phyloP scores from a whole-genome alignment of 2,329 filamentous ascomycete species.

The Fusarium sacchari region DNA sequence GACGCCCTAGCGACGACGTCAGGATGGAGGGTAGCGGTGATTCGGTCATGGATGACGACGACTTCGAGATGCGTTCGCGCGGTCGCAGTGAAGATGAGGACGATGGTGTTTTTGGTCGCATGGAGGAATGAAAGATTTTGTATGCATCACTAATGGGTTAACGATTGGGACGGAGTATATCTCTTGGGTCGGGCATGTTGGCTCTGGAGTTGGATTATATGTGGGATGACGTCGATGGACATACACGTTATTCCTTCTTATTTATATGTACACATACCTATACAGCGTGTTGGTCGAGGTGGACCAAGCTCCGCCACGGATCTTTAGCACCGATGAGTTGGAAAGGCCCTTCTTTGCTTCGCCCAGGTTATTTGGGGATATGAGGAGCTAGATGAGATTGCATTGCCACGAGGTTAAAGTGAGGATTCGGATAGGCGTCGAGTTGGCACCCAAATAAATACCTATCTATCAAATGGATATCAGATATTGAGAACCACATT shows the following conservation, averaged over 20 bases:
- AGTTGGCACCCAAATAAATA: conserved; percentile 62
- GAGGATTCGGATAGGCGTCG: conserved; percentile 70
- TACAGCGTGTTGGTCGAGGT: conserved; percentile 58
- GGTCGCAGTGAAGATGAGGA: conserved; percentile 87
- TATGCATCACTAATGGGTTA: conserved; percentile 41
- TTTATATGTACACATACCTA: conserved; percentile 57
- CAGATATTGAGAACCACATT: conserved; percentile 35
- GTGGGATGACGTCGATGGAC: conserved; percentile 48
- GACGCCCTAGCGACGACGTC: conserved; percentile 64
- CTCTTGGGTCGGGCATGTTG: conserved; percentile 45
- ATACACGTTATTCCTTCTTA: conserved; percentile 52
- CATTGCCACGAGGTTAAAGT: conserved; percentile 77
- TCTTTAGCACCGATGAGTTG: conserved; percentile 74
- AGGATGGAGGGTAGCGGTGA: conserved; percentile 75
- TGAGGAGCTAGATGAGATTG: conserved; percentile 50
- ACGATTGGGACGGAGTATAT: conserved; percentile 41
- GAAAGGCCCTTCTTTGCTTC: conserved; percentile 55
- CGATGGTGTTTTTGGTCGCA: conserved; percentile 93
- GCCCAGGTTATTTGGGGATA: conserved; percentile 27
- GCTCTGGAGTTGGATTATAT: conserved; percentile 47
- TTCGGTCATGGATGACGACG: conserved; percentile 73
- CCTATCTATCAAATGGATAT: conserved; percentile 47
- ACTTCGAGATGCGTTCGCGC: conserved; percentile 69
- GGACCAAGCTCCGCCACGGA: conserved; percentile 70
- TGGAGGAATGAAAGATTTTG: conserved; percentile 83